A percentile compares a stretch with the other conserved stretches of the same genome.
These are phyloP conservation scores for Cordyceps cateniannulata DNA, from an alignment of 2,329 filamentous ascomycete species.

Conservation along the genomic window DNA sequence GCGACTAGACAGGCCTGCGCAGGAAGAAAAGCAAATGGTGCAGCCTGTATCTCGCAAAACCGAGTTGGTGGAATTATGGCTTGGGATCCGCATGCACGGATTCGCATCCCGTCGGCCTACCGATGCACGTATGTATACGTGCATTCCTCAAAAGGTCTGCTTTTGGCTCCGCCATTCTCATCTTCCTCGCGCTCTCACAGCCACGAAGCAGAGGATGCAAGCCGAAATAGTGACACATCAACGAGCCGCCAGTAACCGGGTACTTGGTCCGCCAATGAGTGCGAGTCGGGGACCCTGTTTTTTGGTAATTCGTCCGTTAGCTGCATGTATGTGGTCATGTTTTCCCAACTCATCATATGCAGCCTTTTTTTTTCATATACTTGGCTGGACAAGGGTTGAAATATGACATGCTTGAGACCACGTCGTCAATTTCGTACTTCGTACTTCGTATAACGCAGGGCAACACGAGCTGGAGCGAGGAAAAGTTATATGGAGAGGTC, in stretches of 20 bases:
- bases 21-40: not conserved
- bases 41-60: conserved; percentile 3
- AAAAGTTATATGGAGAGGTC: not conserved
- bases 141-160: not conserved
- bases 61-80: conserved; percentile 9
- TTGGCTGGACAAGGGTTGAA: not conserved
- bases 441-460: not conserved
- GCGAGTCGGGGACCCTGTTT: not conserved
- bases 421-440: not conserved
- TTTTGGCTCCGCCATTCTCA: not conserved
- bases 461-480: not conserved
- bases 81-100: conserved; percentile 8
- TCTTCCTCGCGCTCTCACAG: not conserved
- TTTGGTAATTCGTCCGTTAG: not conserved
- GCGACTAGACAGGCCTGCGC: not conserved
- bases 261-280: not conserved
- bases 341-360: not conserved
- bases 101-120: not conserved
- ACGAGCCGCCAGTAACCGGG: not conserved
- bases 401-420: not conserved
- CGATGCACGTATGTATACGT: conserved; percentile 5
- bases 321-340: not conserved
- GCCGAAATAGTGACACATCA: not conserved
- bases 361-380: not conserved
- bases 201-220: not conserved